Conservation (phyloP, 805 yeast genomes). For the Metschnikowia baotianmanensis region DNA sequence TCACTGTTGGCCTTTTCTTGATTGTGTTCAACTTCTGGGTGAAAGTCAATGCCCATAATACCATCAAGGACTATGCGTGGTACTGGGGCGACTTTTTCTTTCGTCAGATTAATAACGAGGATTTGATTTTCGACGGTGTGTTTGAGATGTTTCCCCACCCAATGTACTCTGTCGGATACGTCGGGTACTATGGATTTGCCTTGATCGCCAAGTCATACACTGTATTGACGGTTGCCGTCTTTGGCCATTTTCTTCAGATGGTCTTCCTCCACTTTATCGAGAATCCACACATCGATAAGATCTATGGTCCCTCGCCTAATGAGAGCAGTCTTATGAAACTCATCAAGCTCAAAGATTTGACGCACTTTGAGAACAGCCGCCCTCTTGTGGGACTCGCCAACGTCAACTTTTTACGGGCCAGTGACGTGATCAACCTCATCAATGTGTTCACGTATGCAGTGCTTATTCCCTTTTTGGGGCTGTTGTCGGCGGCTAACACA, state of each 20-base stretch:
- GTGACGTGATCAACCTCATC: constrained; percentile 54
- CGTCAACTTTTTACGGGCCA: constrained; percentile 61
- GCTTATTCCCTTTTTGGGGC: constrained; percentile 40
- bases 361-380: constrained; percentile 38
- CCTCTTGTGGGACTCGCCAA: constrained; percentile 62
- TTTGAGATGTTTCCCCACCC: constrained; percentile 91
- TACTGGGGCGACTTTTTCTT: constrained; percentile 94
- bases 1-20: constrained; percentile 56
- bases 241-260: constrained; percentile 79
- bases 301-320: constrained; percentile 53
- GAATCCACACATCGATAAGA: constrained; percentile 83
- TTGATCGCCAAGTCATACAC: constrained; percentile 71
- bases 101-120: constrained; percentile 58
- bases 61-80: constrained; percentile 90
- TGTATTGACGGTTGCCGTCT: constrained; percentile 62
- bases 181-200: constrained; percentile 84
- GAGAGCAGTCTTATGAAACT: constrained; percentile 35
- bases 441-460: constrained; percentile 42
- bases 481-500: constrained; percentile 25
- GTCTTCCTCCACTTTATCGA: constrained; percentile 71
- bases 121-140: constrained; percentile 82
- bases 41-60: constrained; percentile 82
- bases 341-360: constrained; percentile 49
- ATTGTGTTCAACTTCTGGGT: constrained; percentile 80
- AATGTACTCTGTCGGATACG: constrained; percentile 86